Evolutionary conservation across 352 stramenopile genomes (phyloP), one percentile per base, ranked within the genome.

Genomic region (Elongisporangium undulatum): DNA sequence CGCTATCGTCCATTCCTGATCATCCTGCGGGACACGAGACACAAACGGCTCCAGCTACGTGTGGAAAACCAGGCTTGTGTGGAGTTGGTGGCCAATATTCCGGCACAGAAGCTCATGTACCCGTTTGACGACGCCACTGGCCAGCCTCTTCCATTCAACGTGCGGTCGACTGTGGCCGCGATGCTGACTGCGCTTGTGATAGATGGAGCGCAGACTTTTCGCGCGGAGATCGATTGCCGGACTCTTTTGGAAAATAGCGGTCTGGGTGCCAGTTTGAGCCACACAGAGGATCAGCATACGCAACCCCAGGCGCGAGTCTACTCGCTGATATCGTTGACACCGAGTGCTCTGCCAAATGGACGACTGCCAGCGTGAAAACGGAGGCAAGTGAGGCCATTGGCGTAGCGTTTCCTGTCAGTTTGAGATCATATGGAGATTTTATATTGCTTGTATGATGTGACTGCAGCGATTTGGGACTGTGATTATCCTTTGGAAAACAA

Each of bases 11-110:
- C 29, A 10, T 60, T 85, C 21, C 57, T 54, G 19, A 72, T 90
- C 39, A 66, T 79, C 55, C 60, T 88, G 23, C 62, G 66, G 1
- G 80, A 87, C 21, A 52, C 41, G 20, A 51, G 55, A 8, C 66
- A 71, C 26, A 64, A 75, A 12, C 62, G 66, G 20, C 41, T 86
- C 2, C 67, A 71, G n/a, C 64, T 84, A 41, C 20, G 73, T 24
- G 72, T 73, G 2, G 56, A 71, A 6, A 63, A 64, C 19, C 34
- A 64, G 26, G 69, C 73, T 16, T 56, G 65, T 16, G 55, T 69
- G 29, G 62, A 74, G 54, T 67, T 90, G 13, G 56, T 84, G 20
- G 74, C 75, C 3, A 82, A 83, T 51, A 82, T 90, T 45, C 55
- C 75, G n/a, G 72, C 80, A 15, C 62, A 67, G 53, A 29, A 67